Base-by-base conservation (phyloP, 2,329 filamentous ascomycete genomes). In the Phialocephala subalpina region DNA sequence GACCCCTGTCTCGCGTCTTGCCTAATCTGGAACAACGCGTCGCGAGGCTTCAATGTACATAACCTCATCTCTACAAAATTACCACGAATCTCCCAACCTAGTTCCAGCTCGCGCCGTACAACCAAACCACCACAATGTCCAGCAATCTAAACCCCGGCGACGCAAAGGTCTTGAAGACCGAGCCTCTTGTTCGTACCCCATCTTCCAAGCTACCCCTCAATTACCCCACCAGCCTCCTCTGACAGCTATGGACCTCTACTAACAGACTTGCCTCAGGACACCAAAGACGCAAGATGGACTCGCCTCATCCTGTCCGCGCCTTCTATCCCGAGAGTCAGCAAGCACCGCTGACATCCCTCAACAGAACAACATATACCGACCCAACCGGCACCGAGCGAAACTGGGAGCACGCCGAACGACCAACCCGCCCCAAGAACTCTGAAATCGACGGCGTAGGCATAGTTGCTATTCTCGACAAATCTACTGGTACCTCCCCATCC, bases 391-490 rank as follows among this genome's bases (percentile, higher is more conserved):
- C 80, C 18, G 77, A 80, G 0, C 83, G 90, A 60, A 87, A 84
- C 35, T 93, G 91, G 91, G 91, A 94, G 75, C 90, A 88, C 0
- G 89, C 89, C 18, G 88, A 92, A 77, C 86, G 91, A n/a, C 84
- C 83, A 35, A 93, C 90, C 0, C 86, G 90, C 3, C 89, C 90
- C 14, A 80, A 82, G 63, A 82, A 78, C 69, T 82, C 83, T 64
- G 85, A 87, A 38, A 88, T 93, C 61, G 91, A 94, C 73, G 90
- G 89, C 60, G 90, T 93, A 16, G 90, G 90, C 66, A 92, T 94
- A 64, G 83, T 92, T 18, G 91, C 90, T 49, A 86, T 93, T 69
- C 80, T 94, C 16, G 80, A 87, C 68, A 85, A 83, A 69, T 76
- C 82, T 9, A 78, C 79, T 0, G 85, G 84, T 79, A 74, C 18